Evolutionary conservation across 805 yeast genomes (phyloP).

Genomic region (Yamadazyma kitorensis): DNA sequence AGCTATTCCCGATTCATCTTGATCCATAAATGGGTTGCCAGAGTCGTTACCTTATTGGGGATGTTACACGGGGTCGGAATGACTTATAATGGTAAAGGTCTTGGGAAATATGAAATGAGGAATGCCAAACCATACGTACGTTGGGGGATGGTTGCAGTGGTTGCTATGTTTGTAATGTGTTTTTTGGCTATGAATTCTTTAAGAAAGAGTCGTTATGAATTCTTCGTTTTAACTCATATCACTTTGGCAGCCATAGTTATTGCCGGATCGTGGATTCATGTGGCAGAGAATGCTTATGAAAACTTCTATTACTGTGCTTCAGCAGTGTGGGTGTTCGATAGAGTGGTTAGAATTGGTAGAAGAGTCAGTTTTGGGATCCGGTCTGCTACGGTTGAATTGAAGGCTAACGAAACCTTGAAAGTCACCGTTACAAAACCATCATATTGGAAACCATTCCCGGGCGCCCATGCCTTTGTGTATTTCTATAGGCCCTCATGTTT

Average conservation of each 20-base stretch:
- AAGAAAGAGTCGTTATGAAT: slow-evolving; percentile 67
- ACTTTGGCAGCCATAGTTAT: slow-evolving; percentile 38
- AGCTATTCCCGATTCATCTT: slow-evolving; percentile 57
- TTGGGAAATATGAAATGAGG: slow-evolving; percentile 30
- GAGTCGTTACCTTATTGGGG: slow-evolving; percentile 46
- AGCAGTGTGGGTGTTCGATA: slow-evolving; percentile 38
- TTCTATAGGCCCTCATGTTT: slow-evolving; percentile 37
- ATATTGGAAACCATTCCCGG: slow-evolving; percentile 41
- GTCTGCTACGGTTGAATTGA: slow-evolving; percentile 32
- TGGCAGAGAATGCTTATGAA: slow-evolving; percentile 21
- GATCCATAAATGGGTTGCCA: slow-evolving; percentile 67
- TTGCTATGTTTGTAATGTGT: slow-evolving; percentile 20
- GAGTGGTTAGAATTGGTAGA: slow-evolving; percentile 28
- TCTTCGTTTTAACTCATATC: slow-evolving; percentile 21
- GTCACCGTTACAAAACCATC: slow-evolving; percentile 48
- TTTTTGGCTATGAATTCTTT: slow-evolving; percentile 40
- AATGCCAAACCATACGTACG: slow-evolving; percentile 26
- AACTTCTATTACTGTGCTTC: slow-evolving; percentile 26
- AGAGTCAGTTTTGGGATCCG: slow-evolving; percentile 31
- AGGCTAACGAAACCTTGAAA: slow-evolving; percentile 42
- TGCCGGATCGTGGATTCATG: slow-evolving; percentile 60
- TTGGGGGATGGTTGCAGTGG: slow-evolving; percentile 33
- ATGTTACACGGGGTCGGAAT: slow-evolving; percentile 57
- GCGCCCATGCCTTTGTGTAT: slow-evolving; percentile 37
- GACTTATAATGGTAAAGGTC: slow-evolving; percentile 45